Conservation (phyloP, 75 land plant species). For the Selaginella tamariscina region DNA sequence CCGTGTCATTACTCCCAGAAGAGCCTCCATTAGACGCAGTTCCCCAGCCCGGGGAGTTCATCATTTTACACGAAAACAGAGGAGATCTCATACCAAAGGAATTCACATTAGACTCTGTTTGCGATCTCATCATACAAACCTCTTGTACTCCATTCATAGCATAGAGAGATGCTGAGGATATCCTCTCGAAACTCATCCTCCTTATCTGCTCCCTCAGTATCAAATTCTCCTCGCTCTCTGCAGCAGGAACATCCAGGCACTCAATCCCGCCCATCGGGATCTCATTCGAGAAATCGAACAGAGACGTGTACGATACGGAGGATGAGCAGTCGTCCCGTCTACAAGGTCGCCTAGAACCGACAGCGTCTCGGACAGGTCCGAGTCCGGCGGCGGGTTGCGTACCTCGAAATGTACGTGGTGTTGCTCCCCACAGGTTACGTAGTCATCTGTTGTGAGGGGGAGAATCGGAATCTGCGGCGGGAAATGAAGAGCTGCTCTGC, state of each 20-base stretch:
- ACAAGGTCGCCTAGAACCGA: neutral
- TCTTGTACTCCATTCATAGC: constrained; percentile 7
- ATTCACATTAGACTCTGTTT: neutral
- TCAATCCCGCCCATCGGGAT: neutral
- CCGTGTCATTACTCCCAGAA: neutral
- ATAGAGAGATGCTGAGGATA: neutral
- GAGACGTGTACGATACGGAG: neutral
- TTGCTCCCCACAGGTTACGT: neutral
- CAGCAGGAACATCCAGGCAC: neutral
- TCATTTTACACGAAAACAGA: neutral
- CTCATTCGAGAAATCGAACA: neutral
- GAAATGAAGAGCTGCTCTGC: neutral
- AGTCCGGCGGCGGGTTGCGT: neutral
- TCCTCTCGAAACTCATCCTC: constrained; percentile 6
- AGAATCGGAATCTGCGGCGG: neutral
- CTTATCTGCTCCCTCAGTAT: neutral
- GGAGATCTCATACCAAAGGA: neutral
- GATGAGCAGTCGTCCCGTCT: neutral
- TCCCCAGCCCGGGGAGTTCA: neutral
- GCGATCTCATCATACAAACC: neutral
- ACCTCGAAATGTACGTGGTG: neutral
- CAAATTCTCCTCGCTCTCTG: neutral
- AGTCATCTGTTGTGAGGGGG: neutral
- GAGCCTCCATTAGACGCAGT: neutral
- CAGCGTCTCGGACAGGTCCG: neutral